Conservation (phyloP, 305 asterid species). For the Fraxinus sp. region DNA sequence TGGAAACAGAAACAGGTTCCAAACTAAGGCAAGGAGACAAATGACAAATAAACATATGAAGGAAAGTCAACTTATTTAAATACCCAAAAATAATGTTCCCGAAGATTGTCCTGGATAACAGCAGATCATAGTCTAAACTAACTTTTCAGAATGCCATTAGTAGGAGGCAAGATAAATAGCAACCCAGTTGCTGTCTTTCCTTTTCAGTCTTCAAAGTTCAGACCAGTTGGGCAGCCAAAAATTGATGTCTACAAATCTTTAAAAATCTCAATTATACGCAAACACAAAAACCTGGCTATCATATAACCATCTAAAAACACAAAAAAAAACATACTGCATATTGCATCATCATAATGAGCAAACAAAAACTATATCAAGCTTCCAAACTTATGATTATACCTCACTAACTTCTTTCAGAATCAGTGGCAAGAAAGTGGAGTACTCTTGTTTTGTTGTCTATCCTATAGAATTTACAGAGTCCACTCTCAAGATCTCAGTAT, state of each 20-base stretch:
- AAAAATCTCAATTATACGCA: neutral
- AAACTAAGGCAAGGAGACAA: neutral
- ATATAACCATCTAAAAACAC: neutral
- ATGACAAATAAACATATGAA: neutral
- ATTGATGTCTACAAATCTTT: neutral
- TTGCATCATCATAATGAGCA: constrained; percentile 5
- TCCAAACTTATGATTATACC: constrained; percentile 1
- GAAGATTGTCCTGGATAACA: constrained; percentile 17
- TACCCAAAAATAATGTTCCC: neutral
- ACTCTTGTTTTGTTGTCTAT: neutral
- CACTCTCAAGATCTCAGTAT: neutral
- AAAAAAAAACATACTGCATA: neutral
- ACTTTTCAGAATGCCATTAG: constrained; percentile 12
- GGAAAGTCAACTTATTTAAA: neutral
- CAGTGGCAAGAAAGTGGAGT: neutral
- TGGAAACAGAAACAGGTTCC: constrained; percentile 1
- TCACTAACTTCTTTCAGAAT: constrained; percentile 4
- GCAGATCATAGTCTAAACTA: constrained; percentile 10
- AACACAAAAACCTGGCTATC: neutral
- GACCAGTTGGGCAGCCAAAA: constrained; percentile 4
- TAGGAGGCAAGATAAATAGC: neutral
- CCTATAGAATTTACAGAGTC: constrained; percentile 3
- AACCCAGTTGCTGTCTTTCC: constrained; percentile 2
- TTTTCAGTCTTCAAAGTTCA: neutral
- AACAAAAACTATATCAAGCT: neutral